These are phyloP conservation scores for Penicillium pancosmium DNA, from an alignment of 495 filamentous ascomycete species.

Conservation along the genomic window DNA sequence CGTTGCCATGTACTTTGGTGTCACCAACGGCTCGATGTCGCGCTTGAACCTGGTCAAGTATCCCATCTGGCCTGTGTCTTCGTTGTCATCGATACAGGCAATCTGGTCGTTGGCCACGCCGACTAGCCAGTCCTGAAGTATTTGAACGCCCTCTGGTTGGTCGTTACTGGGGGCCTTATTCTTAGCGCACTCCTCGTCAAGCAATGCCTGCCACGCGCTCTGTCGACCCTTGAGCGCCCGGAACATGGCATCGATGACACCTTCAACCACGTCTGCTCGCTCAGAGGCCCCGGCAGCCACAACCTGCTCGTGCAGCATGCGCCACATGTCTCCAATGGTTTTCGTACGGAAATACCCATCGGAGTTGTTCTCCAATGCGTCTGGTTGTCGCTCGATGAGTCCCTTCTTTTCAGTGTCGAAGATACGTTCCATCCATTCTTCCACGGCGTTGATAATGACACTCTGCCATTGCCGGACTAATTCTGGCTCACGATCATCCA, in stretches of 20 bases:
- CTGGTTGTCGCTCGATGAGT: constrained; percentile 74
- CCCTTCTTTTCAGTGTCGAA: constrained; percentile 75
- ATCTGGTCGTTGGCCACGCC: constrained; percentile 99
- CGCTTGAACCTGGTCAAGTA: constrained; percentile 81
- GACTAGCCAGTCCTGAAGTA: constrained; percentile 89
- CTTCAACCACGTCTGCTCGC: constrained; percentile 84
- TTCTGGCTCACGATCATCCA: constrained; percentile 86
- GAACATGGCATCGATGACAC: constrained; percentile 93
- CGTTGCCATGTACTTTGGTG: constrained; percentile 74
- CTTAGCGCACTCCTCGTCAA: constrained; percentile 81
- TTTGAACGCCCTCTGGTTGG: constrained; percentile 75
- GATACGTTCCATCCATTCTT: constrained; percentile 97
- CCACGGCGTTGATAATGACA: constrained; percentile 91
- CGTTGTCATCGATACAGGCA: constrained; percentile 87
- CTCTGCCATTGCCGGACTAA: constrained; percentile 90
- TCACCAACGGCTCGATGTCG: constrained; percentile 77
- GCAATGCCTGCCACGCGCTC: constrained; percentile 78
- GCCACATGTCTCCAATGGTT: constrained; percentile 92
- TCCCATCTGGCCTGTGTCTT: constrained; percentile 65
- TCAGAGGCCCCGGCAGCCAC: constrained; percentile 77
- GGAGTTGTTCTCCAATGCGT: constrained; percentile 81
- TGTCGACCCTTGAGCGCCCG: constrained; percentile 79
- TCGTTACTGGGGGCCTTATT: constrained; percentile 61
- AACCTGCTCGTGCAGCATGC: constrained; percentile 92
- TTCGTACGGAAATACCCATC: constrained; percentile 87